Evolutionary conservation across 495 filamentous ascomycete genomes (phyloP), one percentile per base, ranked within the genome.

Genomic region (Lasiosphaeria ovina): DNA sequence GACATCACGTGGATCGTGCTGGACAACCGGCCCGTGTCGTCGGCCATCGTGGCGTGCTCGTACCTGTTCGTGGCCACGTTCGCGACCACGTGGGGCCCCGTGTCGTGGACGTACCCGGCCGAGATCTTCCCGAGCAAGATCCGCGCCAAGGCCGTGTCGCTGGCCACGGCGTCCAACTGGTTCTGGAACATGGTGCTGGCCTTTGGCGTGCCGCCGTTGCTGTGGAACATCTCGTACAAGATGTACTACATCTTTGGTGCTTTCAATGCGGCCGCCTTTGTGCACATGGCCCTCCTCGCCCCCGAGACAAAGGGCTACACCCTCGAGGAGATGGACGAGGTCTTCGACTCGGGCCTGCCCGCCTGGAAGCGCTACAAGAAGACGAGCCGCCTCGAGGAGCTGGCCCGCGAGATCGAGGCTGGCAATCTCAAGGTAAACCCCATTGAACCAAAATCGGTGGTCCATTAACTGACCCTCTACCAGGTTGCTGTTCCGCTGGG

Each of bases 231-330:
- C 66, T 82, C 54, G 65, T 81, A 45, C 76, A 80, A 65, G 84
- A 87, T 58, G 86, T 79, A 86, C 11, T 86, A 90, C 69, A 78
- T 87, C 68, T 90, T 89, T 69, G 88, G 84, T 44, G 86, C 76
- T 10, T 81, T 91, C 62, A 92, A 93, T 59, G 77, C 86, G 6
- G 77, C 84, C 36, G 89, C 88, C 5, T 80, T 88, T 35, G 63
- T 88, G 36, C 82, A 90, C 76, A 89, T 92, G 71, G 81, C 85
- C 63, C 74, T 92, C 42, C 84, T 81, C 70, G 82, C 91, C 0
- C 89, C 89, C 9, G 89, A 93, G 76, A 92, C 90, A 0, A 92
- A 90, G 71, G 89, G 90, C 59, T 82, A 82, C 34, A 91, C 89
- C 7, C 83, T 93, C 4, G 87, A 89, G 70, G 86, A 89, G 66